These are phyloP conservation scores for Huiozyma sinensis DNA, from an alignment of 805 yeast species.

Conservation along the genomic window DNA sequence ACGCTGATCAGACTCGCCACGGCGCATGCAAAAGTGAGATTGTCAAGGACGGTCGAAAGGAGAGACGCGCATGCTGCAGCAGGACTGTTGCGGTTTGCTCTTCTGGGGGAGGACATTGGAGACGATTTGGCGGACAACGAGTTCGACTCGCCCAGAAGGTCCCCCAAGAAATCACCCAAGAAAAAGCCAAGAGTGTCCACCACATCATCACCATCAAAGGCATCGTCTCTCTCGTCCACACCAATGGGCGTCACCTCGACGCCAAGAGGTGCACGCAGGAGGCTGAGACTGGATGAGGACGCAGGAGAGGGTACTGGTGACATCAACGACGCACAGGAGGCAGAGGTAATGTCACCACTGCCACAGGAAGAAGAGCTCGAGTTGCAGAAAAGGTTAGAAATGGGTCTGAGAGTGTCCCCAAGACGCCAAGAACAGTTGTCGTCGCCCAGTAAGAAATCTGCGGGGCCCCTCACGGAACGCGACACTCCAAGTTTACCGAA, in stretches of 20 bases:
- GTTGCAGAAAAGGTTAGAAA: slow-evolving; percentile 18
- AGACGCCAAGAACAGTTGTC: slow-evolving; percentile 14
- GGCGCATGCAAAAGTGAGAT: slow-evolving; percentile 93
- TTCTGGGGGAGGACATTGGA: slow-evolving; percentile 40
- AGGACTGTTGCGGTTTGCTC: slow-evolving; percentile 70
- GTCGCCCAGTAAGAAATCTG: neutral
- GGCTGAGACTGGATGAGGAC: slow-evolving; percentile 23
- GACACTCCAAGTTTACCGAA: slow-evolving; percentile 15
- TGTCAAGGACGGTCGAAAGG: slow-evolving; percentile 61
- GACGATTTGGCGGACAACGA: slow-evolving; percentile 16
- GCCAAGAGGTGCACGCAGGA: slow-evolving; percentile 10
- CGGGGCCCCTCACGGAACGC: slow-evolving; percentile 19
- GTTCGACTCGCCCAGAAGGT: slow-evolving; percentile 8
- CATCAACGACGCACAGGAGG: slow-evolving; percentile 9
- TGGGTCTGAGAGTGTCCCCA: slow-evolving; percentile 24
- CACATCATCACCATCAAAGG: slow-evolving; percentile 13
- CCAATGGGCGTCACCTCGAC: slow-evolving; percentile 3
- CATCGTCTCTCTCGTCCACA: slow-evolving; percentile 2
- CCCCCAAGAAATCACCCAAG: slow-evolving; percentile 27
- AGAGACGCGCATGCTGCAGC: slow-evolving; percentile 83
- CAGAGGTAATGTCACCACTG: slow-evolving; percentile 18
- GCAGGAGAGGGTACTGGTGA: slow-evolving; percentile 6
- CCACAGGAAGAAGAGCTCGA: slow-evolving; percentile 26
- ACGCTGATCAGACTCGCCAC: slow-evolving; percentile 89
- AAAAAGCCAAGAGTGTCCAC: slow-evolving; percentile 19